Base-by-base conservation (phyloP, 1,284 basidiomycete genomes). In the Trametes pubescens region DNA sequence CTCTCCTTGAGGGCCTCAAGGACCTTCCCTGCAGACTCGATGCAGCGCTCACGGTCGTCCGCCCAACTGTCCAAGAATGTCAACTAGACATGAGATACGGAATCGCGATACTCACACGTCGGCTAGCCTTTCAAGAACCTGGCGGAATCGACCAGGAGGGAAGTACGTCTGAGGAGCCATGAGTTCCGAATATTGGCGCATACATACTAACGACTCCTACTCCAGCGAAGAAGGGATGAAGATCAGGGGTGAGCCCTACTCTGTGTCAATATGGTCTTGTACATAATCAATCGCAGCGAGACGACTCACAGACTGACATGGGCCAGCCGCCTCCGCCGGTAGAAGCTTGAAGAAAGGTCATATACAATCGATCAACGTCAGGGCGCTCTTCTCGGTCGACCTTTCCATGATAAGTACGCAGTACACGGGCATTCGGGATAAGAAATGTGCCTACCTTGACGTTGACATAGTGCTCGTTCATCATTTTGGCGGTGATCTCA, bases 301-400 rank as follows among this genome's bases (percentile, higher is more conserved):
- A 2, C 9, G 14, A 63, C 74, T 57, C 32, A 75, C 74, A 75
- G 59, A 80, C 79, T 14, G 77, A 80, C 75, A 83, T 75, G 0
- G 81, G 81, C 81, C 81, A 82, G 9, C 81, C 81, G 4, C 81
- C 81, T 7, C 80, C 74, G 21, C 81, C 80, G 16, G 74, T 72
- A 0, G 77, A 79, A 1, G 80, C 79, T 69, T 81, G 80, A 2
- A 83, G 72, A 72, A 80, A 81, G 2, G 73, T 78, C 81, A 83
- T 83, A 67, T 82, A 83, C 26, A 82, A 64, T 26, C 79, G 67
- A 65, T 83, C 81, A 7, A 83, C 80, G 64, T 82, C 81, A 1
- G 81, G 81, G 34, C 80, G 67, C 60, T 82, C 81, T 64, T 82
- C 81, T 43, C 81, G 71, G 65, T 83, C 81, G 18, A 80, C 78